phyloP scores from a whole-genome alignment of 305 asterid genomes.

The Solanum hybrid region DNA sequence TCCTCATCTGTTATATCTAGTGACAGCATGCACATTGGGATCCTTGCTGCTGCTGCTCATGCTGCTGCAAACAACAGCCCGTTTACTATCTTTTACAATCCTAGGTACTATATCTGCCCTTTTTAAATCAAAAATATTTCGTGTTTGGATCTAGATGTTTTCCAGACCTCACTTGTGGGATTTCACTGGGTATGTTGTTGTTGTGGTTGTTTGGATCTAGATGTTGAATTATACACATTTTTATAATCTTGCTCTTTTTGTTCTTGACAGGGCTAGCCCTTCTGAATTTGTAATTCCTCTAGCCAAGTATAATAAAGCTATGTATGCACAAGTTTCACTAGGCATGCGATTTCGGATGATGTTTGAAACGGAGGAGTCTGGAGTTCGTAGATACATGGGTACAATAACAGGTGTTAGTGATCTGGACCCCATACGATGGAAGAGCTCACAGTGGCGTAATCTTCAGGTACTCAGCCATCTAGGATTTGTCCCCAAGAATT shows the following conservation, averaged over 20 bases:
- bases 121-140: background rate
- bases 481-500: background rate
- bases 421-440: constrained; percentile 83
- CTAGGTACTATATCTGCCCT: constrained; percentile 42
- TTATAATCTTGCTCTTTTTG: background rate
- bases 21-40: constrained; percentile 96
- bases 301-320: constrained; percentile 90
- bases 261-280: constrained; percentile 73
- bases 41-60: constrained; percentile 98
- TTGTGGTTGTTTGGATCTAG: background rate
- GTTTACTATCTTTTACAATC: constrained; percentile 83
- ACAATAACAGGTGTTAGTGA: constrained; percentile 76
- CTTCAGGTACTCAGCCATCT: constrained; percentile 54
- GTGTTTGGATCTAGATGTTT: background rate
- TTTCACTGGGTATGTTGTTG: background rate
- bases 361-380: constrained; percentile 94
- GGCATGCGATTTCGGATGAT: constrained; percentile 97
- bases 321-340: constrained; percentile 71
- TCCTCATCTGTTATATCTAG: constrained; percentile 95
- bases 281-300: constrained; percentile 86
- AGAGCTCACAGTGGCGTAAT: constrained; percentile 92
- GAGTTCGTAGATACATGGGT: constrained; percentile 94
- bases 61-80: constrained; percentile 95
- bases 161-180: background rate
- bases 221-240: background rate